These are phyloP conservation scores for Rosellinia necatrix DNA, from an alignment of 2,329 filamentous ascomycete genomes.

Conservation along the genomic window DNA sequence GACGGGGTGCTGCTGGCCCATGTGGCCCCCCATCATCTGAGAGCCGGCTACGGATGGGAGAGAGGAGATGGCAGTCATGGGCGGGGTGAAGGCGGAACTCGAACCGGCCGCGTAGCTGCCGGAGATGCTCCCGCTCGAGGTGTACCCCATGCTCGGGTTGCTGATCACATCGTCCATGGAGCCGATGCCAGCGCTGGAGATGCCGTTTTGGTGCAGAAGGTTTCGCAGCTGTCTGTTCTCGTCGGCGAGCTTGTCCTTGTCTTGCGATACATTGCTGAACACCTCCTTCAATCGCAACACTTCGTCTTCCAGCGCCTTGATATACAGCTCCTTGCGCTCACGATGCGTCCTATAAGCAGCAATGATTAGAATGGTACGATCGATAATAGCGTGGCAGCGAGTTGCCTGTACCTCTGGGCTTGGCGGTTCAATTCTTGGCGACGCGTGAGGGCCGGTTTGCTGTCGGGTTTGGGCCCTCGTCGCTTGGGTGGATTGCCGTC, in stretches of 20 bases:
- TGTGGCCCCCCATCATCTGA: constrained; percentile 41
- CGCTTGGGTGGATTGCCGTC: constrained; percentile 88
- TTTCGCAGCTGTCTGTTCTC: constrained; percentile 78
- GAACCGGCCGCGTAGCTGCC: constrained; percentile 63
- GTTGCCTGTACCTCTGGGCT: constrained; percentile 76
- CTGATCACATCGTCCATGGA: constrained; percentile 50
- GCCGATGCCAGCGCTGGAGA: constrained; percentile 43
- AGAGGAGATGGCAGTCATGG: constrained; percentile 50
- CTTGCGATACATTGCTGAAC: constrained; percentile 73
- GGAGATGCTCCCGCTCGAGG: constrained; percentile 62
- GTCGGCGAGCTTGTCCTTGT: constrained; percentile 74
- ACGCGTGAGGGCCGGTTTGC: constrained; percentile 88
- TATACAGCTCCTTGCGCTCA: constrained; percentile 94
- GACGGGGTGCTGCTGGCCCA: constrained; percentile 37
- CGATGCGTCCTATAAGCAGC: constrained; percentile 76
- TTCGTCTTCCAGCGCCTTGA: constrained; percentile 91
- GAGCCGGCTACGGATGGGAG: constrained; percentile 47
- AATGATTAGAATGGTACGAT: constrained; percentile 18
- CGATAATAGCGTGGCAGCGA: background rate
- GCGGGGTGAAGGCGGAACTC: constrained; percentile 53
- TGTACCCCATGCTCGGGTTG: constrained; percentile 53
- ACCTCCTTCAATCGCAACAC: constrained; percentile 86
- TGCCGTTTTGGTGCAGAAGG: constrained; percentile 58
- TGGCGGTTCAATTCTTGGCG: constrained; percentile 94
- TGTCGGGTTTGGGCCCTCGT: constrained; percentile 93